phyloP scores from a whole-genome alignment of 495 filamentous ascomycete genomes.

The Talaromyces stipitatus region DNA sequence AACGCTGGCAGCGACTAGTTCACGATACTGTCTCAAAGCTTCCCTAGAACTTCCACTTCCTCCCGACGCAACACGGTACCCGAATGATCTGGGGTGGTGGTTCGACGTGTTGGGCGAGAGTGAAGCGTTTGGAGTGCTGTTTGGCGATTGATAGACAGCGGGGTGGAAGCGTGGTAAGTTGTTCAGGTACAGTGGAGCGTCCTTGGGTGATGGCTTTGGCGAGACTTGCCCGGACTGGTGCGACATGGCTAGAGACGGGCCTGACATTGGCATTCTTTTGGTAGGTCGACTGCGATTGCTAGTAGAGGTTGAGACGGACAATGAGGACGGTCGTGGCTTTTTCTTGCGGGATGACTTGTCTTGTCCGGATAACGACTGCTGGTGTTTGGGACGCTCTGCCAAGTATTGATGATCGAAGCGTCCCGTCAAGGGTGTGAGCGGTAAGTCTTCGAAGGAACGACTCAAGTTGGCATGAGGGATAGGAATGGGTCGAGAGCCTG shows the following conservation, averaged over 20 bases:
- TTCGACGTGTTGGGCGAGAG: constrained; percentile 3
- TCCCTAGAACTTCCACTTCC: constrained; percentile 24
- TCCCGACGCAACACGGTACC: constrained; percentile 24
- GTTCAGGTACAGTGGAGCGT: constrained; percentile 31
- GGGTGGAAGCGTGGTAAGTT: constrained; percentile 43
- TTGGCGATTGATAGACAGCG: constrained; percentile 33
- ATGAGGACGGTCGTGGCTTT: neutral
- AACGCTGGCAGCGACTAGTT: constrained; percentile 22
- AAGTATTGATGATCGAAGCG: constrained; percentile 27
- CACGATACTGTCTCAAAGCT: constrained; percentile 31
- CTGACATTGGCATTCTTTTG: constrained; percentile 6
- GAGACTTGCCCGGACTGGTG: constrained; percentile 23
- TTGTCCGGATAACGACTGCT: neutral
- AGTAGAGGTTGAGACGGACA: neutral
- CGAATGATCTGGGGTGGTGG: constrained; percentile 6
- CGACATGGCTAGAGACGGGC: constrained; percentile 29
- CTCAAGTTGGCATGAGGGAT: constrained; percentile 24
- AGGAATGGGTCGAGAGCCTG: constrained; percentile 33
- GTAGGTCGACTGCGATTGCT: constrained; percentile 4
- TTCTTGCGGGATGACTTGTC: constrained; percentile 3
- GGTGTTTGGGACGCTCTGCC: constrained; percentile 8
- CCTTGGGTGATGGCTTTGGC: constrained; percentile 24
- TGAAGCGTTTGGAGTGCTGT: constrained; percentile 12
- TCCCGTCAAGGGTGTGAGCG: constrained; percentile 37
- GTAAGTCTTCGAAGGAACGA: constrained; percentile 29